Percentiles rank a stretch among this genome's conserved stretches.
phyloP scores from a whole-genome alignment of 2,329 filamentous ascomycete genomes.

The Penicillium sp. region DNA sequence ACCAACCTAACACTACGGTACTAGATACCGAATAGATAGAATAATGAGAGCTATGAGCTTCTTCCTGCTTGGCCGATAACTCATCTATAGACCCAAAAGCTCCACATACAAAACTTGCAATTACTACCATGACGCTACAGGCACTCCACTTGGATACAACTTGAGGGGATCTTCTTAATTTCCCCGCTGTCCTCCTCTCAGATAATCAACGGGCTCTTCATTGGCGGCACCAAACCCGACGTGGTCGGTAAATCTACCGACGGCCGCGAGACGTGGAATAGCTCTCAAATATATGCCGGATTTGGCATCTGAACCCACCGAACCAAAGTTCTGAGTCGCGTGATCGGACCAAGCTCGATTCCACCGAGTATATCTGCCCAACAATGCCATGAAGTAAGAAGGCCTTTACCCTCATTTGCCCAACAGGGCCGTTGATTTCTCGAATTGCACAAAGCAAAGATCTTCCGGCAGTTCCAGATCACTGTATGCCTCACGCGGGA shows the following conservation, averaged over 20 bases:
- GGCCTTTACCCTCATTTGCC: background rate
- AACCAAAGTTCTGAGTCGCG: background rate
- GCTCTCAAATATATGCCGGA: background rate
- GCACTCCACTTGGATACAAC: background rate
- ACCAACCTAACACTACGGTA: constrained; percentile 2
- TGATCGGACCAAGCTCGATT: background rate
- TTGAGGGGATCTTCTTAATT: background rate
- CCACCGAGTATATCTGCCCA: background rate
- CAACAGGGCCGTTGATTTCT: constrained; percentile 12
- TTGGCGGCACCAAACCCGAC: background rate
- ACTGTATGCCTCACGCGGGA: constrained; percentile 25
- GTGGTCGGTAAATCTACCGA: background rate
- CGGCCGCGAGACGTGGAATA: background rate
- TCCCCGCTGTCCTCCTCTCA: too few relatives aligned
- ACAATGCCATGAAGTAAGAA: background rate
- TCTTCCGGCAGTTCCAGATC: constrained; percentile 24
- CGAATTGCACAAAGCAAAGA: constrained; percentile 32
- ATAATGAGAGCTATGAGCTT: background rate
- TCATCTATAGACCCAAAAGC: background rate
- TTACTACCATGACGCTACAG: background rate
- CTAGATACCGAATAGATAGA: background rate
- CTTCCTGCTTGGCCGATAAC: background rate
- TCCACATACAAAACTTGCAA: background rate
- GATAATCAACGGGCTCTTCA: background rate
- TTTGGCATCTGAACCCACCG: constrained; percentile 1